Evolutionary conservation across 2,329 filamentous ascomycete genomes (phyloP).

Genomic region (Arthrobotrys sphaeroides): DNA sequence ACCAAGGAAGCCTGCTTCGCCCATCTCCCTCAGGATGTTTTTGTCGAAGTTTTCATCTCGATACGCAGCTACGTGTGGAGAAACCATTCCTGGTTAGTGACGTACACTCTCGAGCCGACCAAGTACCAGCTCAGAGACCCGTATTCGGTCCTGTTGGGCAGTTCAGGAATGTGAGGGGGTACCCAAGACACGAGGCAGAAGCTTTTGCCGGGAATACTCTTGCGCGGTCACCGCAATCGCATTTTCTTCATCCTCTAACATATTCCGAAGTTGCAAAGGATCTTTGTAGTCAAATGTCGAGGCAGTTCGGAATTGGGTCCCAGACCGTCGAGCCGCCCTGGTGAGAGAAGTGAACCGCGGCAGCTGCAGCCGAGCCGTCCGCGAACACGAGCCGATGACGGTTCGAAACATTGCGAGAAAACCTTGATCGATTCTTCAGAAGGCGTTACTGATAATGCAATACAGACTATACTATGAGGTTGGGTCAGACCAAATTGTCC

Average conservation of each 20-base stretch:
- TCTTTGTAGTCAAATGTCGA: constrained; percentile 86
- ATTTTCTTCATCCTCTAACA: constrained; percentile 88
- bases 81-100: not conserved
- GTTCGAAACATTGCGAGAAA: not conserved
- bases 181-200: constrained; percentile 88
- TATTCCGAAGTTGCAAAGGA: constrained; percentile 76
- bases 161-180: too few species aligned
- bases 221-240: constrained; percentile 91
- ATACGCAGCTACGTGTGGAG: constrained; percentile 74
- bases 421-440: too few species aligned
- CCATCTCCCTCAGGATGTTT: constrained; percentile 89
- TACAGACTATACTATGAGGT: too few species aligned
- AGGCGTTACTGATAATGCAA: too few species aligned
- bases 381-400: not conserved
- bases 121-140: too few species aligned
- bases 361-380: too few species aligned
- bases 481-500: too few species aligned
- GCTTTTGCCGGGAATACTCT: constrained; percentile 88
- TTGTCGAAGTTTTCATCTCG: constrained; percentile 86
- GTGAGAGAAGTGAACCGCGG: not conserved
- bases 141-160: too few species aligned
- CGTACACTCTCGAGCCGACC: too few species aligned
- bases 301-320: constrained; percentile 6
- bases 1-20: constrained; percentile 85
- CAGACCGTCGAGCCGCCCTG: not conserved